A percentile compares a stretch with the other conserved stretches of the same genome.
These are phyloP conservation scores for Xylariaceae sp. DNA, from an alignment of 2,329 filamentous ascomycete species.

Conservation along the genomic window DNA sequence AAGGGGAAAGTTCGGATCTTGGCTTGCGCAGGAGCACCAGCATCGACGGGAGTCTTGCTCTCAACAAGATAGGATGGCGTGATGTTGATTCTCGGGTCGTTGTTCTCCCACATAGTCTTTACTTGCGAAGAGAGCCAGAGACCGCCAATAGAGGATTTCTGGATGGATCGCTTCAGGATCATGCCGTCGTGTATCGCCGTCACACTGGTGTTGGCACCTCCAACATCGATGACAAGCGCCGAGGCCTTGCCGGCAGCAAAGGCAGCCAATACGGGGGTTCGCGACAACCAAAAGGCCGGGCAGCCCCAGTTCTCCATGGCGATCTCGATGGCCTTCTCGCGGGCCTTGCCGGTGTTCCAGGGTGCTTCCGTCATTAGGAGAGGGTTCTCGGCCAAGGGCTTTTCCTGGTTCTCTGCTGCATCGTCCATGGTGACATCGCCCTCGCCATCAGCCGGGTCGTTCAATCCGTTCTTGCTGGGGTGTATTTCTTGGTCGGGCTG, in stretches of 20 bases:
- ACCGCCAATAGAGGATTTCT: constrained; percentile 80
- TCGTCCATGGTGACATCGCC: constrained; percentile 59
- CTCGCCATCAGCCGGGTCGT: constrained; percentile 64
- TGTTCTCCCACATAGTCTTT: constrained; percentile 70
- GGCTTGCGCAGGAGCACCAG: constrained; percentile 73
- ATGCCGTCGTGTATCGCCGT: constrained; percentile 86
- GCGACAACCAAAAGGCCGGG: constrained; percentile 89
- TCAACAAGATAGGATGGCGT: constrained; percentile 84
- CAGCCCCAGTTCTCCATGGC: constrained; percentile 96
- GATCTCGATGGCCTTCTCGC: constrained; percentile 93
- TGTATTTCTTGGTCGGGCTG: constrained; percentile 70
- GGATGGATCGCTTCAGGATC: constrained; percentile 84
- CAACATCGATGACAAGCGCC: constrained; percentile 62
- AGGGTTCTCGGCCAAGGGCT: constrained; percentile 82
- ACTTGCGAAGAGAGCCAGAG: constrained; percentile 89
- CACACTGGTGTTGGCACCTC: constrained; percentile 26
- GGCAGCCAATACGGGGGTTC: constrained; percentile 82
- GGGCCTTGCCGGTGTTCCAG: constrained; percentile 82
- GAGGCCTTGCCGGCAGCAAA: constrained; percentile 93
- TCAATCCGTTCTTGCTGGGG: constrained; percentile 73
- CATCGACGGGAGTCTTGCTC: constrained; percentile 85
- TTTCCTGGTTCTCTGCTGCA: constrained; percentile 59
- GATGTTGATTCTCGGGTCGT: constrained; percentile 66
- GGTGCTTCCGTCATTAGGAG: constrained; percentile 90
- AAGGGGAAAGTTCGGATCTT: constrained; percentile 66